A percentile compares a stretch with the other conserved stretches of the same genome.
phyloP scores from a whole-genome alignment of 2,329 filamentous ascomycete species.

The Colletotrichum somersetense region DNA sequence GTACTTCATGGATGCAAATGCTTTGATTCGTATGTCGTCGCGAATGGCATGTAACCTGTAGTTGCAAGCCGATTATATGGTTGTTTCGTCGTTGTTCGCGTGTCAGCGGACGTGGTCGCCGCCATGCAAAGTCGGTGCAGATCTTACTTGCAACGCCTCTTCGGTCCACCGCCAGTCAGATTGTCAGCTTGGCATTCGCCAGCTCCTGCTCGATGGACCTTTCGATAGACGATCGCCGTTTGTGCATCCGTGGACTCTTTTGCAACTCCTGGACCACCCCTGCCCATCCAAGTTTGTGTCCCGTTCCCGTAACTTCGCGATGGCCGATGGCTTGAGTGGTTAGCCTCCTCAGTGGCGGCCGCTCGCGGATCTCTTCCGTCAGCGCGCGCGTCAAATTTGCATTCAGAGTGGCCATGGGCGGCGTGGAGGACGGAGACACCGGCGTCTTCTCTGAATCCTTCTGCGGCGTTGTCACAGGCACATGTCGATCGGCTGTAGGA shows the following conservation, averaged over 20 bases:
- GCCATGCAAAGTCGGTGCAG: neutral
- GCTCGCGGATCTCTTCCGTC: constrained; percentile 59
- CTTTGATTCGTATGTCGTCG: constrained; percentile 20
- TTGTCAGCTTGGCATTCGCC: constrained; percentile 49
- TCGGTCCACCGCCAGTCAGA: constrained; percentile 45
- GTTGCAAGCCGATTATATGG: constrained; percentile 24
- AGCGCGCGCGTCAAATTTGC: constrained; percentile 55
- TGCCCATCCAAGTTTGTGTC: constrained; percentile 69
- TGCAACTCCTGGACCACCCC: constrained; percentile 74
- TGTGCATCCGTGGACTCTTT: constrained; percentile 70
- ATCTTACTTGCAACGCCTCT: constrained; percentile 14
- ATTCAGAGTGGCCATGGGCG: constrained; percentile 48
- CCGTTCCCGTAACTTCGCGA: constrained; percentile 60
- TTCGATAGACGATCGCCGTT: constrained; percentile 73
- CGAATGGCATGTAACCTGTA: constrained; percentile 19
- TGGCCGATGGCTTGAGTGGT: constrained; percentile 68
- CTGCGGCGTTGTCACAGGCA: constrained; percentile 36
- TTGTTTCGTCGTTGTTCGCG: constrained; percentile 16
- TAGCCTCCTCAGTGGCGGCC: constrained; percentile 64
- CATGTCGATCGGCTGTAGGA: constrained; percentile 46
- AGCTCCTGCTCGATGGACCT: constrained; percentile 58
- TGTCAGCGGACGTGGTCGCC: neutral
- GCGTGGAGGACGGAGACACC: constrained; percentile 44
- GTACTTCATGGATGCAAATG: constrained; percentile 4
- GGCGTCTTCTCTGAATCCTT: constrained; percentile 50